phyloP scores from a whole-genome alignment of 306 rosid genomes.

The Crataegus laevigata region DNA sequence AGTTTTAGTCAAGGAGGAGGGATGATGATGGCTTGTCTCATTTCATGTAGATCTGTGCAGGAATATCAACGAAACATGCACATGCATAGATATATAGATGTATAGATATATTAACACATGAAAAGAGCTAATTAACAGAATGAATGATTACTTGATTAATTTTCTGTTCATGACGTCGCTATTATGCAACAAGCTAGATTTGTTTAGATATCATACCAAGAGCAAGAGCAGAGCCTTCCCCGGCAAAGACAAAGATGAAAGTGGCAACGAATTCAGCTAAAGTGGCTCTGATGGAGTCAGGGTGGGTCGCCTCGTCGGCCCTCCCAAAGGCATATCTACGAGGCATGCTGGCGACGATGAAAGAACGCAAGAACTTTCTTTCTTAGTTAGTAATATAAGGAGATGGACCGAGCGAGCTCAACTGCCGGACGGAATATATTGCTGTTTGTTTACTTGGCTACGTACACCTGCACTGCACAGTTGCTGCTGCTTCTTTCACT shows the following conservation, averaged over 20 bases:
- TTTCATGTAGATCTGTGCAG: neutral
- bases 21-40: neutral
- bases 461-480: no score
- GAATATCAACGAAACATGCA: neutral
- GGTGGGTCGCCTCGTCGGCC: slow-evolving; percentile 85
- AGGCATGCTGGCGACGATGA: slow-evolving; percentile 11
- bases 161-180: neutral
- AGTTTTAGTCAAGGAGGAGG: neutral
- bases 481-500: no score
- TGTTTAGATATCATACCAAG: slow-evolving; percentile 34
- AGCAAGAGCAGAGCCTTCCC: slow-evolving; percentile 92
- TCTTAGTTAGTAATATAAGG: neutral
- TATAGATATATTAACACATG: neutral
- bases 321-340: slow-evolving; percentile 76
- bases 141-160: neutral
- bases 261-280: slow-evolving; percentile 81
- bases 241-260: slow-evolving; percentile 82
- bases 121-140: neutral
- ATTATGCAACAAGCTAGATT: neutral
- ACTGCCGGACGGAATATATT: no score
- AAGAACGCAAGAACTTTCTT: neutral
- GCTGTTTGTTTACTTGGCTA: no score
- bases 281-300: slow-evolving; percentile 85
- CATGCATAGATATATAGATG: neutral
- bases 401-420: no score